Base-by-base conservation (phyloP, 148 eudicot genomes). In the Vaccinium darrowii region DNA sequence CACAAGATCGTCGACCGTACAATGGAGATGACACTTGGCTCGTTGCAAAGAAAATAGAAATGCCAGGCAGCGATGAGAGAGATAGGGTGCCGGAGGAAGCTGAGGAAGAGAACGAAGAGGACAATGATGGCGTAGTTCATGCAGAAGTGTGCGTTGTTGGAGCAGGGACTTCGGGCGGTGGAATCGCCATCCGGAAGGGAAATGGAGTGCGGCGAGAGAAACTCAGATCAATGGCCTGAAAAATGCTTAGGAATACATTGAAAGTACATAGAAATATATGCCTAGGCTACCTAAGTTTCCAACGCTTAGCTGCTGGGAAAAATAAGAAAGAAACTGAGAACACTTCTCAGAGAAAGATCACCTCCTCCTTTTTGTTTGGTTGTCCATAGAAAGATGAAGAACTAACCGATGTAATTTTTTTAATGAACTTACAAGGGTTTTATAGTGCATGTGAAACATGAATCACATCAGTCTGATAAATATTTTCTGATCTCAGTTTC, bases 21-120 rank as follows among this genome's bases (percentile, higher is more conserved):
- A 86, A 85, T 89, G 91, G 16, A 67, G 11, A 89, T 23, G 2
- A 82, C 36, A 0, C 92, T 43, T 0, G 93, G 90, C 23, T 84
- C 85, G 36, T 93, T 89, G 13, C 96, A 87, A 51, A 93, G 90
- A 53, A 93, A 91, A 86, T 93, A 93, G 72, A 92, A 86, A 7
- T 91, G 74, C 94, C 93, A 93, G 5, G 90, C 92, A 16, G 84
- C 74, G 86, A 93, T 80, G 74, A 93, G 92, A 1, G 94, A 88
- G 63, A 89, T 14, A 3, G 93, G 93, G 85, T 85, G 93, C 88
- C 90, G 86, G 2, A 93, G 76, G 54, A 93, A 91, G 73, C 92
- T 91, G 54, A 89, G 79, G 82, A 93, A 90, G 78, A 92, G 87
- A 80, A 87, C 73, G 1, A 87, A 16, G 15, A 92, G 92, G 88